Evolutionary conservation across 805 yeast genomes (phyloP), one percentile per base, ranked within the genome.

Genomic region (Sugiyamaella valdiviana): DNA sequence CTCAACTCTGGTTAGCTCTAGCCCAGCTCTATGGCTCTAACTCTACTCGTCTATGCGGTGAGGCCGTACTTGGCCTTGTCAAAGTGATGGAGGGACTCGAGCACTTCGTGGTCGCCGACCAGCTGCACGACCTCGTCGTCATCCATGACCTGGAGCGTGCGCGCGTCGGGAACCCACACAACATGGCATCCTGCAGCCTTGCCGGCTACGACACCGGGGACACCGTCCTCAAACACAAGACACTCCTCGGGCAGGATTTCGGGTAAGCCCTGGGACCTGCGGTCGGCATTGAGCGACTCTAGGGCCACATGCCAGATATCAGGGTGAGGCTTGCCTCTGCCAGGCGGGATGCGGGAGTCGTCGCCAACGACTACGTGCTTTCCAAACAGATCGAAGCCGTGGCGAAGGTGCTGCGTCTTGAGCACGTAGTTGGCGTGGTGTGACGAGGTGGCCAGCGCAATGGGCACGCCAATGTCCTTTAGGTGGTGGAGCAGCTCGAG

Each of bases 291-390:
- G 47, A 93, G 58, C 12, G 82, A 75, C 16, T 72, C 77, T 51
- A 93, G 74, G 39, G 97, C 95, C 2, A 81, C 74, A 54, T 78
- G 78, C 95, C 95, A 93, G 54, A 93, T 89, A 63, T 90, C 95
- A 1, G 99, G 99, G 51, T 73, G 72, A 12, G 99, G 99, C 64
- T 93, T 93, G 5, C 99, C 98, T 53, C 82, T 76, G 2, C 96
- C 98, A 14, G 70, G 72, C 1, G 91, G 85, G 49, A 93, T 79
- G 39, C 95, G 76, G 32, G 78, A 70, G 61, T 93, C 93, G 68
- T 93, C 99, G 5, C 98, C 98, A 1, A 91, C 83, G 32, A 91
- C 84, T 17, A 85, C 72, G 54, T 82, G 85, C 12, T 73, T 72
- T 42, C 77, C 78, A 60, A 93, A 93, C 26, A 75, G 62, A 1